These are phyloP conservation scores for Trichoderma asperellum DNA, from an alignment of 2,329 filamentous ascomycete genomes.

Conservation along the genomic window DNA sequence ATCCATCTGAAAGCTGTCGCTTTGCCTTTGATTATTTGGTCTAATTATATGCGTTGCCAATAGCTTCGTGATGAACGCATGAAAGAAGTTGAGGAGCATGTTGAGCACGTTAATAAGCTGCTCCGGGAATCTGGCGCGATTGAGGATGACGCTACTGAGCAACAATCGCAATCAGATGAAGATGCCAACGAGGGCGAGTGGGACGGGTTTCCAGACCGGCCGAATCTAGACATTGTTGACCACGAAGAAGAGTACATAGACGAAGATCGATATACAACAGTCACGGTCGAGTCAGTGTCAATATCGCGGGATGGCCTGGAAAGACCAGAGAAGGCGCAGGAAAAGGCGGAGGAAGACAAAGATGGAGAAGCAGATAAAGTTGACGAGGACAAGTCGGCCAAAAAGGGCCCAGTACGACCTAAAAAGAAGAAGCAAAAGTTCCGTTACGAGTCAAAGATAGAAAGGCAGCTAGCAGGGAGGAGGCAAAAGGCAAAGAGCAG, in stretches of 20 bases:
- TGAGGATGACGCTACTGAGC: constrained; percentile 39
- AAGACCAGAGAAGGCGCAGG: constrained; percentile 49
- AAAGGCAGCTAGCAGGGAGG: constrained; percentile 73
- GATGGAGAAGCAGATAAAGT: constrained; percentile 37
- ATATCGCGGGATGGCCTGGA: constrained; percentile 74
- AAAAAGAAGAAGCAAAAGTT: constrained; percentile 92
- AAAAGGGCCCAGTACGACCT: constrained; percentile 44
- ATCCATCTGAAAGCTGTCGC: background rate
- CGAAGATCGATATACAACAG: constrained; percentile 93
- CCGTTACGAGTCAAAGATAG: constrained; percentile 85
- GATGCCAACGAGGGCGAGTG: constrained; percentile 61
- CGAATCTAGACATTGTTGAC: constrained; percentile 61
- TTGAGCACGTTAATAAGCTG: constrained; percentile 73
- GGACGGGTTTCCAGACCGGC: constrained; percentile 64
- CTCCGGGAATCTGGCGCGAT: constrained; percentile 62
- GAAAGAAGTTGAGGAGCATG: constrained; percentile 79
- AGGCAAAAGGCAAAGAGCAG: constrained; percentile 71
- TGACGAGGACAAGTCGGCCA: constrained; percentile 39
- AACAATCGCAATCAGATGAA: constrained; percentile 28
- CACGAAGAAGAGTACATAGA: constrained; percentile 94
- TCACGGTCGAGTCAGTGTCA: constrained; percentile 88
- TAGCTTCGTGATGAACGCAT: constrained; percentile 84
- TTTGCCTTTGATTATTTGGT: background rate
- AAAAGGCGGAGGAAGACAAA: constrained; percentile 45
- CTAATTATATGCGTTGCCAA: background rate